These are phyloP conservation scores for Cladosporium sp. DNA, from an alignment of 2,329 filamentous ascomycete genomes.

Conservation along the genomic window DNA sequence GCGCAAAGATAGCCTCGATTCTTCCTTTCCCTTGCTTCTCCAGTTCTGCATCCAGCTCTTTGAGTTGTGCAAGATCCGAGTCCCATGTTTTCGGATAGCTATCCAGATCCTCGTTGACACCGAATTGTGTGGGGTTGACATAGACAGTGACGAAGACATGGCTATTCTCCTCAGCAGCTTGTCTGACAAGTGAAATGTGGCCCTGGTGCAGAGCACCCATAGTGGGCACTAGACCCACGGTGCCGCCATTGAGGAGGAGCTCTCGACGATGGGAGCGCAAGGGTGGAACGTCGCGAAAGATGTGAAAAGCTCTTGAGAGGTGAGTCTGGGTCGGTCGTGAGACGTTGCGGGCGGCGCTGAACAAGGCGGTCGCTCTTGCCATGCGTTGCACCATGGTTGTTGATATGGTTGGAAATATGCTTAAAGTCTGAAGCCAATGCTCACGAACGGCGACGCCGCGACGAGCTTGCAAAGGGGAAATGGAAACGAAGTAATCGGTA, in stretches of 20 bases:
- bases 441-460: not conserved
- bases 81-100: slow-evolving; percentile 92
- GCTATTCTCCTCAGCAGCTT: slow-evolving; percentile 77
- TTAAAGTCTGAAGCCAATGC: not conserved
- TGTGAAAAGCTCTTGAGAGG: slow-evolving; percentile 48
- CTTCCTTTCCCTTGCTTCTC: slow-evolving; percentile 43
- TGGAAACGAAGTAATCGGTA: not conserved
- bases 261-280: slow-evolving; percentile 67
- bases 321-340: not conserved
- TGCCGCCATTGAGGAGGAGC: slow-evolving; percentile 62
- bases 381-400: not conserved
- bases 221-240: slow-evolving; percentile 85
- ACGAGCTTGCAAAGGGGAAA: not conserved
- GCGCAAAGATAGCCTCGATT: slow-evolving; percentile 81
- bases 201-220: slow-evolving; percentile 97
- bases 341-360: not conserved
- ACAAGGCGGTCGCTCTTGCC: not conserved
- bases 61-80: slow-evolving; percentile 64
- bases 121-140: slow-evolving; percentile 96
- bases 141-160: slow-evolving; percentile 89
- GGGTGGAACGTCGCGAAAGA: slow-evolving; percentile 71
- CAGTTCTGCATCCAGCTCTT: slow-evolving; percentile 67
- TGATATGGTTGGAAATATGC: not conserved
- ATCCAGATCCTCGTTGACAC: slow-evolving; percentile 77
- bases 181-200: slow-evolving; percentile 79